A percentile compares a stretch with the other conserved stretches of the same genome.
phyloP scores from a whole-genome alignment of 169 alveolate genomes.

The Fabrea salina region DNA sequence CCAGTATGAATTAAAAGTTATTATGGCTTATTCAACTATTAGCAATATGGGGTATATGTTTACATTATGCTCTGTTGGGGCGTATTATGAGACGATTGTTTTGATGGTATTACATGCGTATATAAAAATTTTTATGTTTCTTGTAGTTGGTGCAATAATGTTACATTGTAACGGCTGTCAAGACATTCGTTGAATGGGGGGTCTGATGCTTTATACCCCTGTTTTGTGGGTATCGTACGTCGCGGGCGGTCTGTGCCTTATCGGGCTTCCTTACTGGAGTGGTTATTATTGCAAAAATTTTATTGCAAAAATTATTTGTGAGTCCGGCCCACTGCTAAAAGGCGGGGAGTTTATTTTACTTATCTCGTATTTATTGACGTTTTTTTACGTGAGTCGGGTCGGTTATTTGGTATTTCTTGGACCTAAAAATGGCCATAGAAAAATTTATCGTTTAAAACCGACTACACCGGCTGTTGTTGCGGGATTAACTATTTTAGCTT shows the following conservation, averaged over 20 bases:
- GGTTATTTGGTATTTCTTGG: not conserved
- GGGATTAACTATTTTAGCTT: not conserved
- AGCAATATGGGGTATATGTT: constrained; percentile 48
- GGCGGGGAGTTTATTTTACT: not conserved
- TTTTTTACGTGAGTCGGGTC: constrained; percentile 32
- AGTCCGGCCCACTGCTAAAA: not conserved
- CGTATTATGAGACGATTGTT: constrained; percentile 31
- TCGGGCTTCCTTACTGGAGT: constrained; percentile 38
- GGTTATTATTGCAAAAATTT: constrained; percentile 38
- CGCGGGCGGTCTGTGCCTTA: not conserved
- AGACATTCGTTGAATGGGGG: constrained; percentile 42
- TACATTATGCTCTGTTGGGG: constrained; percentile 33
- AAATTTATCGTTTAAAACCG: not conserved
- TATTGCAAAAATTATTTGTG: not conserved
- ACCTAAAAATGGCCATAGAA: constrained; percentile 25
- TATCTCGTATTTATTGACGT: constrained; percentile 32
- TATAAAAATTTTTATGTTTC: constrained; percentile 41
- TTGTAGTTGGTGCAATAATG: constrained; percentile 35
- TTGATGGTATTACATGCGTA: constrained; percentile 38
- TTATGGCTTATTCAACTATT: constrained; percentile 46
- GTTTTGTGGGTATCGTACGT: constrained; percentile 14
- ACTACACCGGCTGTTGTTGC: not conserved
- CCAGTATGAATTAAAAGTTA: constrained; percentile 41
- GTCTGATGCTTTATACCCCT: constrained; percentile 22
- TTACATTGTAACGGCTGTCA: constrained; percentile 31